Evolutionary conservation across 495 filamentous ascomycete species (phyloP).

Genomic region (Lasiosphaeria miniovina): DNA sequence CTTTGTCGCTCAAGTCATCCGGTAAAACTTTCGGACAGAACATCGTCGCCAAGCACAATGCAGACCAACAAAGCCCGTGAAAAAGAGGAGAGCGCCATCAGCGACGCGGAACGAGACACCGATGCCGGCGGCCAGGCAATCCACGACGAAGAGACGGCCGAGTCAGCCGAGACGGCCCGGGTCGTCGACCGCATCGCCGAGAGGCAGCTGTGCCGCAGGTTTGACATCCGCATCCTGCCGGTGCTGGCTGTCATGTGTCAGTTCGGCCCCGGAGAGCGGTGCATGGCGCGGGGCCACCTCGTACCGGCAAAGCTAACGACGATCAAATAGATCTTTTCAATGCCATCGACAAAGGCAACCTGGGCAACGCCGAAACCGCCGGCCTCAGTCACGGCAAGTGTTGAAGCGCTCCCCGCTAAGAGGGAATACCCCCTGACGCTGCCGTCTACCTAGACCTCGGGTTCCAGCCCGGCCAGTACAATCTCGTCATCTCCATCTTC

Average conservation of each 20-base stretch:
- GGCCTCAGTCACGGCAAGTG: constrained; percentile 42
- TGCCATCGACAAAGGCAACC: constrained; percentile 63
- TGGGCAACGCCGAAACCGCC: constrained; percentile 68
- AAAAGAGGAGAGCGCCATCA: neutral
- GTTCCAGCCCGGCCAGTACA: constrained; percentile 64
- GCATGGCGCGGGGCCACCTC: neutral
- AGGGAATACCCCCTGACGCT: constrained; percentile 6
- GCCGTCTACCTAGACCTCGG: constrained; percentile 35
- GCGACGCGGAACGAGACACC: neutral
- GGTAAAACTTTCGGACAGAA: neutral
- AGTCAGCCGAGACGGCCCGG: constrained; percentile 15
- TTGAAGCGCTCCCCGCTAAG: constrained; percentile 12
- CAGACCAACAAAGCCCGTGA: neutral
- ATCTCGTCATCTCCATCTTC: constrained; percentile 68
- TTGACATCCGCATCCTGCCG: constrained; percentile 61
- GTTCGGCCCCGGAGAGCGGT: constrained; percentile 3
- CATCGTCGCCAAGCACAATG: neutral
- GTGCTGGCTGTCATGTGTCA: constrained; percentile 63
- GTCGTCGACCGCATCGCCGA: constrained; percentile 50
- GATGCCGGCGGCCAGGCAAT: neutral
- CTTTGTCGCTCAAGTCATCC: neutral
- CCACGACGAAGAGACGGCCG: neutral
- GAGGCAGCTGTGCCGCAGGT: constrained; percentile 60
- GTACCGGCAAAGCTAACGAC: neutral
- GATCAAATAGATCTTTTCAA: constrained; percentile 50